A percentile compares a stretch with the other conserved stretches of the same genome.
These are phyloP conservation scores for Pelargonium fulgidum DNA, from an alignment of 441 rosid genomes.

Conservation along the genomic window DNA sequence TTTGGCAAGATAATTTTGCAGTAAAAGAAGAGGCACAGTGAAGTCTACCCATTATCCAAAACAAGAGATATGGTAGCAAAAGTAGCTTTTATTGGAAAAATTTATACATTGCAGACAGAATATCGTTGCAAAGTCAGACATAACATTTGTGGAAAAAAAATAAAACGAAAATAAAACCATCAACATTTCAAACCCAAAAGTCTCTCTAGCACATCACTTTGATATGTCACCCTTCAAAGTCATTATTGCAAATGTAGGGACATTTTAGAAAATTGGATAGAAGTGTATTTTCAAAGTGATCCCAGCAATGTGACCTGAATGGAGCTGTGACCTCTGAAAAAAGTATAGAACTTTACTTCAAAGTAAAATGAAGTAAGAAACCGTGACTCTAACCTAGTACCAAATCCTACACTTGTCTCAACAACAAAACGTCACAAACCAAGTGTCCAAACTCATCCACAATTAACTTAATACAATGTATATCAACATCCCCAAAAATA, in stretches of 20 bases:
- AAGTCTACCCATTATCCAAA: too few species aligned
- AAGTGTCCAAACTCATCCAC: background rate
- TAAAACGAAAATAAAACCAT: background rate
- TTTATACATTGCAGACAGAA: background rate
- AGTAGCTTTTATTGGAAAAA: background rate
- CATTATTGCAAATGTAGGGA: slow-evolving; percentile 4
- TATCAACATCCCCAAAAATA: background rate
- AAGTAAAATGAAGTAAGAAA: slow-evolving; percentile 27
- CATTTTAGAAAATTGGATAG: slow-evolving; percentile 11
- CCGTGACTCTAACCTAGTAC: slow-evolving; percentile 34
- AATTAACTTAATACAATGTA: background rate
- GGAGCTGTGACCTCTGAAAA: slow-evolving; percentile 30
- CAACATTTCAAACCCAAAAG: slow-evolving; percentile 3
- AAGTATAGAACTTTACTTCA: slow-evolving; percentile 23
- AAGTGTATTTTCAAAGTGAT: background rate
- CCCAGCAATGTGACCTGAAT: too few species aligned
- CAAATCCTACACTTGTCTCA: slow-evolving; percentile 30
- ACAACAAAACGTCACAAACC: background rate
- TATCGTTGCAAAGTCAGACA: background rate
- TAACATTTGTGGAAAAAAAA: too few species aligned
- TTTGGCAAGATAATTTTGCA: too few species aligned
- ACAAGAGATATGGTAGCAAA: too few species aligned
- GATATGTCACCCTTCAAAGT: background rate
- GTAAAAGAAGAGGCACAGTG: too few species aligned
- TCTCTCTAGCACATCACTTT: background rate